These are phyloP conservation scores for Juncus effusus DNA, from an alignment of 176 grass and related monocot species.

Conservation along the genomic window DNA sequence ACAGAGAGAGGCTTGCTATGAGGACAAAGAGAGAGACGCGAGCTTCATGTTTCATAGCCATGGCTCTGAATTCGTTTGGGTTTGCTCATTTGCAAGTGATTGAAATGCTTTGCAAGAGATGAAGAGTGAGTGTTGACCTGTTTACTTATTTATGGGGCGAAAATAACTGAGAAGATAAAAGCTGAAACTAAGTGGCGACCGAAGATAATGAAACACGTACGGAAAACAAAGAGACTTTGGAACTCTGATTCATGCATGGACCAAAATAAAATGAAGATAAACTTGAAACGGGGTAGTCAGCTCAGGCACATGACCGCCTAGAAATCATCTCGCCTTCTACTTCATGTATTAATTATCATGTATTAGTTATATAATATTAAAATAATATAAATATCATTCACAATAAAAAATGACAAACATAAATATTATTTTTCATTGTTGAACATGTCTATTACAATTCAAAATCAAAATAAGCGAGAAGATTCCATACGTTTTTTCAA, in stretches of 20 bases:
- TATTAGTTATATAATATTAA: no score
- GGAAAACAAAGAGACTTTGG: neutral
- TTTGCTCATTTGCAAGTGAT: no score
- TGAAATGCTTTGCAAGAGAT: neutral
- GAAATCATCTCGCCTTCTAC: neutral
- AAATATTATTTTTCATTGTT: no score
- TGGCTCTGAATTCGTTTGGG: constrained; percentile 5
- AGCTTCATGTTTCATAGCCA: constrained; percentile 29
- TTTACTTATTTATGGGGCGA: constrained; percentile 13
- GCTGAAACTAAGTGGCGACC: constrained; percentile 8
- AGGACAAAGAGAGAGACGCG: constrained; percentile 26
- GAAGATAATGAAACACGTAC: neutral
- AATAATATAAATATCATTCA: no score
- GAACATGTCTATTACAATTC: no score
- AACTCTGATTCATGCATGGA: neutral
- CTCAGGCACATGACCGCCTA: constrained; percentile 5
- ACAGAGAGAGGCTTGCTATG: constrained; percentile 34
- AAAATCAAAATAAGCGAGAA: no score
- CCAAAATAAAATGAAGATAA: no score
- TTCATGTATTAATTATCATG: no score
- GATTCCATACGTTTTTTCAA: no score
- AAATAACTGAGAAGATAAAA: constrained; percentile 6
- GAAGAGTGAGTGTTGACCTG: neutral
- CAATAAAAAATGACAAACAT: no score
- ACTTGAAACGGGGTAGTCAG: neutral